Conservation (phyloP, 1,139 yeast genomes). For the Diutina sp. region DNA sequence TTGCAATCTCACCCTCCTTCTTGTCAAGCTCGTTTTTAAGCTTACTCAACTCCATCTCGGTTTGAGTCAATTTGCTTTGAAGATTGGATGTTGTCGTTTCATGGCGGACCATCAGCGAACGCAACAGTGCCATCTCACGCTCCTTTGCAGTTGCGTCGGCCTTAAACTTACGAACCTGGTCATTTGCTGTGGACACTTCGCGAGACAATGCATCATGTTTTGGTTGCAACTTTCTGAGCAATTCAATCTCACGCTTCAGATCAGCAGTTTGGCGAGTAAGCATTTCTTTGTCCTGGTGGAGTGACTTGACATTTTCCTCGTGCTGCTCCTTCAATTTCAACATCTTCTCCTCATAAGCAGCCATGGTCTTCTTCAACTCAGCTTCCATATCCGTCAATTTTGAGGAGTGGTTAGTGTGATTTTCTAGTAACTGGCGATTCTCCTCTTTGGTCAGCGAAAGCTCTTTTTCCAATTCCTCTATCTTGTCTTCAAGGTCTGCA, state of each 20-base stretch:
- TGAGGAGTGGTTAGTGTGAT: background rate
- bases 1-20: constrained; percentile 4
- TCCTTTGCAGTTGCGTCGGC: background rate
- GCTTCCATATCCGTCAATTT: background rate
- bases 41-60: background rate
- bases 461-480: constrained; percentile 3
- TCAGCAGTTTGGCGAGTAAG: background rate
- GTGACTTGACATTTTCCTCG: background rate
- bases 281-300: background rate
- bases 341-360: background rate
- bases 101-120: background rate
- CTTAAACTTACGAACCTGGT: background rate
- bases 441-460: background rate
- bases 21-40: constrained; percentile 1
- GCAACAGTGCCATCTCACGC: constrained; percentile 2
- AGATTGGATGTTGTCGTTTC: background rate
- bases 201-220: background rate
- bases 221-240: background rate
- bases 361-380: background rate
- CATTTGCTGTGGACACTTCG: background rate
- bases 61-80: background rate
- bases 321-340: background rate
- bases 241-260: background rate
- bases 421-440: background rate
- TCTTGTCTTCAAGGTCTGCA: constrained; percentile 7